Conservation (phyloP, 768 basidiomycete genomes). For the Megacollybia marginata region DNA sequence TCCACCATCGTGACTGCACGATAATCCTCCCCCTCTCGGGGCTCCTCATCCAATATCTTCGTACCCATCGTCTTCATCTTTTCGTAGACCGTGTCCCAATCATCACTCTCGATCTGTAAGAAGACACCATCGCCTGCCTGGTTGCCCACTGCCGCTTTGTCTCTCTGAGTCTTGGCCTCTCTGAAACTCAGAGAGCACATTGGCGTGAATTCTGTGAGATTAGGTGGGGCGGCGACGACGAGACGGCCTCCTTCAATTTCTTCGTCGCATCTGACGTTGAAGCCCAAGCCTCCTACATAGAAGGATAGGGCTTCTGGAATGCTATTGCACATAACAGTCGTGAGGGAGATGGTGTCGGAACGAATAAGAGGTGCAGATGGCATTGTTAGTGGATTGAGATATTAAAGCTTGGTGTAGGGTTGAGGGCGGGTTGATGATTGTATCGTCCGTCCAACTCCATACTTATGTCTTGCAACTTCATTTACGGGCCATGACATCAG, state of each 20-base stretch:
- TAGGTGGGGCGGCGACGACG: conserved; percentile 5
- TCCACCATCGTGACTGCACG: conserved; percentile 3
- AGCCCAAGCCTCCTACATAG: conserved; percentile 4
- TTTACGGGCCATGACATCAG: too few relatives aligned
- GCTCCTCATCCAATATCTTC: conserved; percentile 5
- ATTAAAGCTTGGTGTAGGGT: too few relatives aligned
- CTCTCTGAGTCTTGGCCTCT: conserved; percentile 1
- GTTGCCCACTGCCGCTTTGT: conserved; percentile 4
- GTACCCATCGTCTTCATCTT: conserved; percentile 2
- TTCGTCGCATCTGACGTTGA: conserved; percentile 6
- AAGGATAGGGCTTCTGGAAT: conserved; percentile 5
- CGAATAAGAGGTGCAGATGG: conserved; percentile 2
- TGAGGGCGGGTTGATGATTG: too few relatives aligned
- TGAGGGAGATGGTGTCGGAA: conserved; percentile 4
- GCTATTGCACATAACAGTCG: conserved; percentile 4
- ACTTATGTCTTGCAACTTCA: too few relatives aligned
- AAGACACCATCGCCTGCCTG: conserved; percentile 5
- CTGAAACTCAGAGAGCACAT: conserved; percentile 3
- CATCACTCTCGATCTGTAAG: conserved; percentile 5
- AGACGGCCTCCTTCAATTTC: conserved; percentile 2
- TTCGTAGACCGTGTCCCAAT: conserved; percentile 6
- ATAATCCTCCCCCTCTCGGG: conserved; percentile 2
- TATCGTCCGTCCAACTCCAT: too few relatives aligned
- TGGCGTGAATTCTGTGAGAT: conserved; percentile 7
- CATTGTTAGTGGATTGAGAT: conserved; percentile 1